Evolutionary conservation across 176 grass and related monocot species (phyloP), one percentile per base, ranked within the genome.

Genomic region (Thinopyrum elongatum): DNA sequence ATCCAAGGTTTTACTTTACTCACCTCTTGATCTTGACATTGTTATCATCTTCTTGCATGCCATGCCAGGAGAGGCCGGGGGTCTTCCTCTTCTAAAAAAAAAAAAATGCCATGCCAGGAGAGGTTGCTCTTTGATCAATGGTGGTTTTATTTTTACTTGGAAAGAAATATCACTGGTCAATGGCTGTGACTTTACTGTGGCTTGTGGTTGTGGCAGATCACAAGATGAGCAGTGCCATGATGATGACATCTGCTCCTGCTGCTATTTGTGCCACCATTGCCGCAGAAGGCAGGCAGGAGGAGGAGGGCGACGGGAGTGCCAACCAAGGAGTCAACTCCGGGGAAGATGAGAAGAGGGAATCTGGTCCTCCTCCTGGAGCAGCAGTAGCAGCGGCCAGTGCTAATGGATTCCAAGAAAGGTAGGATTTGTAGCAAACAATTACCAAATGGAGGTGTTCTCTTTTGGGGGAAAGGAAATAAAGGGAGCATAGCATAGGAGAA

Each of bases 321-420:
- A 81, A 89, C 41, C 84, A 82, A 4, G 79, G 49, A 51, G 86
- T 93, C 93, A 93, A 93, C 67, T 71, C 36, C 80, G 78, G 67
- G 70, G 77, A 88, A 76, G 88, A 76, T 19, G 71, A 78, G 76
- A 84, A 85, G 67, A 77, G 72, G 65, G 90, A 94, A 91, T 92
- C 65, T 63, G 53, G 68, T 53, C 62, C 74, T 61, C 62, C 78
- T 61, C 51, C 74, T 38, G 80, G 39, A 29, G 41, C 53, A 17
- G 49, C 88, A 14, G 47, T 88, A 8, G 38, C 89, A 57, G 33
- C 75, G 49, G 22, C 87, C 63, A 87, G 87, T 73, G 91, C 69
- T 90, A 78, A 81, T 82, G 85, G 73, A 79, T 80, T 88, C 89
- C 89, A 75, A 83, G 91, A 94, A 93, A 93, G 89, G 93, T 98